Conservation (phyloP, 495 filamentous ascomycete genomes). For the Tuber melanosporum region DNA sequence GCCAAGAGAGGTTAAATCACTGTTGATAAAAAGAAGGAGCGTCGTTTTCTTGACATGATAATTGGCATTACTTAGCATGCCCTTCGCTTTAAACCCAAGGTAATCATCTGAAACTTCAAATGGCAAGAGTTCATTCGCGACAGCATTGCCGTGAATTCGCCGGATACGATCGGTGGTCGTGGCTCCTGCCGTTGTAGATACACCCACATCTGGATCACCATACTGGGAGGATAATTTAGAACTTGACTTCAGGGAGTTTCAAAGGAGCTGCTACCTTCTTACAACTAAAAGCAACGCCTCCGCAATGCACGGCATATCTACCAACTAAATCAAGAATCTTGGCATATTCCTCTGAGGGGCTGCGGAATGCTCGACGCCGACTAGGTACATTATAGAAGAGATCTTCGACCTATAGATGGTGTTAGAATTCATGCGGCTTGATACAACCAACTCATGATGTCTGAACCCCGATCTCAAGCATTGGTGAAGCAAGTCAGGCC, state of each 20-base stretch:
- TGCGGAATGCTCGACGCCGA: slow-evolving; percentile 81
- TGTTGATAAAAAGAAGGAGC: slow-evolving; percentile 92
- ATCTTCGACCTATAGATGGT: slow-evolving; percentile 67
- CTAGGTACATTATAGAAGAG: slow-evolving; percentile 95
- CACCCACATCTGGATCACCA: slow-evolving; percentile 73
- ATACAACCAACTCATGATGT: slow-evolving; percentile 1
- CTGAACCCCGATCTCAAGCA: not conserved
- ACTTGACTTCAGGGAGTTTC: slow-evolving; percentile 4
- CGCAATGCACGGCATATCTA: slow-evolving; percentile 90
- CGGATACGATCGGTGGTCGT: slow-evolving; percentile 75
- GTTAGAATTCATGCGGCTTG: slow-evolving; percentile 4
- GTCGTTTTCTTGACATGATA: slow-evolving; percentile 88
- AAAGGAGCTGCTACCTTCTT: slow-evolving; percentile 56
- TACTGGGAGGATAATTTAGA: slow-evolving; percentile 45
- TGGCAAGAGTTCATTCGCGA: slow-evolving; percentile 83
- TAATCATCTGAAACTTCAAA: slow-evolving; percentile 66
- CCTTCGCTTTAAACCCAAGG: slow-evolving; percentile 75
- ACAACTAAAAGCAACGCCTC: slow-evolving; percentile 84
- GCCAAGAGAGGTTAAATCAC: slow-evolving; percentile 13
- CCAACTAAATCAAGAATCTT: slow-evolving; percentile 96
- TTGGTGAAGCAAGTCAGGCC: slow-evolving; percentile 17
- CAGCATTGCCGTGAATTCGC: slow-evolving; percentile 75
- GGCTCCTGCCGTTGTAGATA: slow-evolving; percentile 67
- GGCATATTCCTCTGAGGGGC: slow-evolving; percentile 88
- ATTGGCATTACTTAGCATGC: slow-evolving; percentile 87